phyloP scores from a whole-genome alignment of 2,329 filamentous ascomycete species.

The Sporothrix brunneoviolacea region DNA sequence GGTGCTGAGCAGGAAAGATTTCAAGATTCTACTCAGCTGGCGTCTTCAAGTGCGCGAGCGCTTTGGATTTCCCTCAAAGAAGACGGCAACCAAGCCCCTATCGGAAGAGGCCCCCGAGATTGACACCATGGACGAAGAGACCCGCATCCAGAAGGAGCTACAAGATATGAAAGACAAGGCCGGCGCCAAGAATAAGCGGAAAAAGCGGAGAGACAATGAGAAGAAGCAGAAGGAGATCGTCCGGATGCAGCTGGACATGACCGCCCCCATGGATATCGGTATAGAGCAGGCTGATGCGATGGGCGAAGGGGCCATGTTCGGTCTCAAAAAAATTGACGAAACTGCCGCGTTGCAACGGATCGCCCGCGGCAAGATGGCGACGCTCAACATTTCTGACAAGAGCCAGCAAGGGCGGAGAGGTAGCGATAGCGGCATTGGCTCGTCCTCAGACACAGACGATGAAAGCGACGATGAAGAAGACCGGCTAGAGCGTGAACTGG shows the following conservation, averaged over 20 bases:
- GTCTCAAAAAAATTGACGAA: constrained; percentile 74
- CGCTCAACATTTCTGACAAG: constrained; percentile 43
- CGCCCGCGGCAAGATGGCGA: constrained; percentile 70
- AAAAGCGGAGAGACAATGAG: constrained; percentile 83
- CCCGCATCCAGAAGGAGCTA: constrained; percentile 82
- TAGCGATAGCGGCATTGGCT: constrained; percentile 51
- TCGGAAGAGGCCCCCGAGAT: constrained; percentile 73
- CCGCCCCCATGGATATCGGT: constrained; percentile 89
- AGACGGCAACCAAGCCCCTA: constrained; percentile 40
- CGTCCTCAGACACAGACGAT: constrained; percentile 48
- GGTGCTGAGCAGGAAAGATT: constrained; percentile 88
- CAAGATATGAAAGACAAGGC: constrained; percentile 77
- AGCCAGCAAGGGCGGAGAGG: constrained; percentile 43
- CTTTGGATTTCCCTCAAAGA: constrained; percentile 79
- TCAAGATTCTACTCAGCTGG: constrained; percentile 85
- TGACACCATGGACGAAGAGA: constrained; percentile 88
- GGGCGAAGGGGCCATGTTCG: constrained; percentile 80
- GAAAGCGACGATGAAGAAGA: constrained; percentile 68
- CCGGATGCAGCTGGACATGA: constrained; percentile 98
- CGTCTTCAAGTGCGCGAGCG: constrained; percentile 81
- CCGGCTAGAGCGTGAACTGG: constrained; percentile 74
- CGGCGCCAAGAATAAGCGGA: constrained; percentile 68
- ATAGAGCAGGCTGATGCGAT: constrained; percentile 75
- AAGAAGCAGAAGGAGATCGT: constrained; percentile 89
- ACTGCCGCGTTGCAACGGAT: constrained; percentile 63